Percentiles rank a stretch among this genome's conserved stretches.
phyloP scores from a whole-genome alignment of 169 alveolate genomes.

The Eimeria necatrix region DNA sequence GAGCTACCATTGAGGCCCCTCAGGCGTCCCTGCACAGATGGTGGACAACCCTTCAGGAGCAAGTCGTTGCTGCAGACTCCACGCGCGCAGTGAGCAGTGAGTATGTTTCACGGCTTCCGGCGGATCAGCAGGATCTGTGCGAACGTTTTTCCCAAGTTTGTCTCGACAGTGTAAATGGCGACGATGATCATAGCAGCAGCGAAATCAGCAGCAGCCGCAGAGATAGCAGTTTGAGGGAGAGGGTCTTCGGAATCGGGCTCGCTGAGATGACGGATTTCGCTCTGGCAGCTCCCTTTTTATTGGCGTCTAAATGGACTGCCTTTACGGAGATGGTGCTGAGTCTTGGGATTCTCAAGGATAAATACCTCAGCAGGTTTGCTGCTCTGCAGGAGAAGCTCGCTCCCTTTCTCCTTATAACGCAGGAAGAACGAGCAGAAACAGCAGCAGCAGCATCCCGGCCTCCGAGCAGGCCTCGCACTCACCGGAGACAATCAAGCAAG shows the following conservation, averaged over 20 bases:
- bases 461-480: neutral
- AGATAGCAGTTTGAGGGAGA: slow-evolving; percentile 7
- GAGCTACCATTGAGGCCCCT: slow-evolving; percentile 12
- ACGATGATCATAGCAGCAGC: neutral
- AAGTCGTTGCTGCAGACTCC: slow-evolving; percentile 52
- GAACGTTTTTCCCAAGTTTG: slow-evolving; percentile 47
- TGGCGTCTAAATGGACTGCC: slow-evolving; percentile 29
- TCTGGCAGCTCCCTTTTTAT: slow-evolving; percentile 26
- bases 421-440: neutral
- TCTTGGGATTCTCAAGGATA: slow-evolving; percentile 18
- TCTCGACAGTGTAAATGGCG: slow-evolving; percentile 8
- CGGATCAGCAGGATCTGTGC: neutral
- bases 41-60: slow-evolving; percentile 39
- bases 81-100: slow-evolving; percentile 50
- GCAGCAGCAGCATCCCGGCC: neutral
- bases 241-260: neutral
- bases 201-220: neutral
- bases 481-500: neutral
- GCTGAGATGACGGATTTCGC: slow-evolving; percentile 64
- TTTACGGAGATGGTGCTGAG: slow-evolving; percentile 59
- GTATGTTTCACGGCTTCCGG: slow-evolving; percentile 28
- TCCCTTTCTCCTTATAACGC: slow-evolving; percentile 35
- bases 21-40: slow-evolving; percentile 15
- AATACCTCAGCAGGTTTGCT: neutral
- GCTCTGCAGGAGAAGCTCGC: slow-evolving; percentile 18